These are phyloP conservation scores for Kentomonas sorsogonicus DNA, from an alignment of 208 protist genomes.

Conservation along the genomic window DNA sequence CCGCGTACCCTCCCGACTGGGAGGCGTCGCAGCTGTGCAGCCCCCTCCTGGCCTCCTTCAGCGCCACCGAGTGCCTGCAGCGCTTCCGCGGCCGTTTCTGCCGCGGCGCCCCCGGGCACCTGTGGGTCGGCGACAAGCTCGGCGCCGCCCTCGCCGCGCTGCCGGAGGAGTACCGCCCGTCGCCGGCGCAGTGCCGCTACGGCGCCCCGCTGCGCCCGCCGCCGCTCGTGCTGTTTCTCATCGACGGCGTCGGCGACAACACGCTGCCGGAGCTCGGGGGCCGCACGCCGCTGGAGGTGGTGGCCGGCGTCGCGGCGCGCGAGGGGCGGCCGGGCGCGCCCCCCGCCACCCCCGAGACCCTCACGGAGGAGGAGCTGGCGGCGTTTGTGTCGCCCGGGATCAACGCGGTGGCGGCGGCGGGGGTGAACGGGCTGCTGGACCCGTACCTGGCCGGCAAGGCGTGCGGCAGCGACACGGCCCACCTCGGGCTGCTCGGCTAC, in stretches of 20 bases:
- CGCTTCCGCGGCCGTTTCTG: constrained; percentile 39
- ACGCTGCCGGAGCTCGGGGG: constrained; percentile 45
- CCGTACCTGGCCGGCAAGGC: constrained; percentile 49
- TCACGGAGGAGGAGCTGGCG: constrained; percentile 4
- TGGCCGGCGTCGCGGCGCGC: constrained; percentile 32
- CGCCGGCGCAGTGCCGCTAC: constrained; percentile 20
- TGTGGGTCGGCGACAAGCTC: constrained; percentile 13
- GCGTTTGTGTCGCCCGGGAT: constrained; percentile 26
- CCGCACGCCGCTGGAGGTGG: constrained; percentile 68
- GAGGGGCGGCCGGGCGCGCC: background rate
- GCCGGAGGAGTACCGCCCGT: constrained; percentile 19
- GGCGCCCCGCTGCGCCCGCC: constrained; percentile 35
- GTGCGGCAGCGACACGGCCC: constrained; percentile 77
- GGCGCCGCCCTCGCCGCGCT: constrained; percentile 22
- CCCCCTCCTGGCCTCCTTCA: constrained; percentile 28
- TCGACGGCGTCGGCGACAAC: constrained; percentile 69
- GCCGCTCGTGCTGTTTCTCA: constrained; percentile 67
- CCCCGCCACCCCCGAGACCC: background rate
- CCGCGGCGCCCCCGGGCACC: constrained; percentile 31
- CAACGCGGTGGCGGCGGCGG: constrained; percentile 40
- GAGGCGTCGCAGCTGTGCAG: constrained; percentile 22
- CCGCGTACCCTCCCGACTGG: constrained; percentile 45
- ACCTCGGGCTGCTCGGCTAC: constrained; percentile 69
- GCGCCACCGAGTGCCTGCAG: constrained; percentile 23
- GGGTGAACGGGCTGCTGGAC: constrained; percentile 68